Evolutionary conservation across 495 filamentous ascomycete genomes (phyloP).

Genomic region (Evernia prunastri): DNA sequence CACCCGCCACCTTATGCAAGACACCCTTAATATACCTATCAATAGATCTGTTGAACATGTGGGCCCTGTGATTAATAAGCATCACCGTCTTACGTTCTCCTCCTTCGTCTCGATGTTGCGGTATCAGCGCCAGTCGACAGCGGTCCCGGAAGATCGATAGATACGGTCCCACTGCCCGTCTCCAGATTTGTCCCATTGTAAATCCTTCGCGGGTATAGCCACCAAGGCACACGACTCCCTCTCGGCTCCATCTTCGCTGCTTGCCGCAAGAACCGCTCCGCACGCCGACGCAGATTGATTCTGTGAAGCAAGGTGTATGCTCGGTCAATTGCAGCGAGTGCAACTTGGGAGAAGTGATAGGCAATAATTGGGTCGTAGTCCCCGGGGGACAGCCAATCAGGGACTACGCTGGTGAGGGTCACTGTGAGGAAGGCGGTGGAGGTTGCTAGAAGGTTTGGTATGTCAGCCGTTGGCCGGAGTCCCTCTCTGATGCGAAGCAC

Average conservation of each 20-base stretch:
- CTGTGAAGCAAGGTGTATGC: background rate
- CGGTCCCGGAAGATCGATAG: background rate
- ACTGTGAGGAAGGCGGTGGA: slow-evolving; percentile 7
- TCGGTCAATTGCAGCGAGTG: background rate
- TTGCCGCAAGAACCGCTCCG: background rate
- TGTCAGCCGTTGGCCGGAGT: background rate
- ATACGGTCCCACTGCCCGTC: background rate
- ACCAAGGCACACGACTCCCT: slow-evolving; percentile 5
- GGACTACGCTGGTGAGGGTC: background rate
- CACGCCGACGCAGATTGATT: background rate
- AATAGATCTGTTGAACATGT: background rate
- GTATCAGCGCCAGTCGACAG: background rate
- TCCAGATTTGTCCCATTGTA: slow-evolving; percentile 1
- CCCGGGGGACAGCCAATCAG: slow-evolving; percentile 10
- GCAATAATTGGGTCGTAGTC: slow-evolving; percentile 2
- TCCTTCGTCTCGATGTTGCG: slow-evolving; percentile 3
- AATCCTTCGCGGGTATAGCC: background rate
- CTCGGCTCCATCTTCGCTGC: slow-evolving; percentile 5
- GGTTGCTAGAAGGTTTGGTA: background rate
- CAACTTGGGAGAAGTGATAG: background rate
- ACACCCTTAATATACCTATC: too few relatives aligned
- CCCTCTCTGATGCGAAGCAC: background rate
- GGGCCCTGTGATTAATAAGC: background rate
- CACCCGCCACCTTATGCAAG: too few relatives aligned
- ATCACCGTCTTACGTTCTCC: background rate